Percentiles rank a stretch among this genome's conserved stretches.
phyloP scores from a whole-genome alignment of 805 yeast species.

The Metschnikowia chrysomelidarum region DNA sequence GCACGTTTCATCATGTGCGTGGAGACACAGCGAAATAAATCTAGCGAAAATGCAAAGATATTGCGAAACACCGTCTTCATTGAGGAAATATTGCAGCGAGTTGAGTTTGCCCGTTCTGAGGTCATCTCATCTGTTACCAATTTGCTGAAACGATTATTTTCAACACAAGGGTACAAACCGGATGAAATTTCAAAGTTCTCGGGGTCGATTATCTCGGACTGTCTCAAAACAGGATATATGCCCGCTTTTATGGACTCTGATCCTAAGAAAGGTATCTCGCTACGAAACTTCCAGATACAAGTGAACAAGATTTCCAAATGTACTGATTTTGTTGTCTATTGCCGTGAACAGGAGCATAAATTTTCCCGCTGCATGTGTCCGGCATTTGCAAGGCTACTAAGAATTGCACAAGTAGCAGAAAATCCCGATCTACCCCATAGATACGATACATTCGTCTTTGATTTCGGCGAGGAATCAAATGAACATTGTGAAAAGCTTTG shows the following conservation, averaged over 20 bases:
- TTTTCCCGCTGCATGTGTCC: constrained; percentile 11
- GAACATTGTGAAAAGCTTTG: constrained; percentile 8
- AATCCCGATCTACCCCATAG: constrained; percentile 1
- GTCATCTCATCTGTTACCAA: constrained; percentile 8
- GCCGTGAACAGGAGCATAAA: constrained; percentile 9
- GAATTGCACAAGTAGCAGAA: constrained; percentile 36
- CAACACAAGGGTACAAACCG: constrained; percentile 1
- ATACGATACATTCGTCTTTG: constrained; percentile 24
- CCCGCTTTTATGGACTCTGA: constrained; percentile 61
- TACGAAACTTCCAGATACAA: constrained; percentile 85
- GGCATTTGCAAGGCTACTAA: constrained; percentile 32
- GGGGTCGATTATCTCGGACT: constrained; percentile 40
- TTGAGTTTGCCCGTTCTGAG: constrained; percentile 42
- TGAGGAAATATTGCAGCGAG: constrained; percentile 51
- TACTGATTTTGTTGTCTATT: constrained; percentile 74
- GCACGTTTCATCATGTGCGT: constrained; percentile 43
- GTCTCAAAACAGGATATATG: constrained; percentile 39
- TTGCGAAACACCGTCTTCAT: constrained; percentile 56
- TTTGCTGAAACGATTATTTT: constrained; percentile 9
- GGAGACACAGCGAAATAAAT: constrained; percentile 4
- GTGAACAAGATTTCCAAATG: constrained; percentile 73
- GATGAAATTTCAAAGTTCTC: constrained; percentile 11
- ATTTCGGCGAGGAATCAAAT: constrained; percentile 7
- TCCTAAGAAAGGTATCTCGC: constrained; percentile 69
- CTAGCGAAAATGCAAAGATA: constrained; percentile 16